phyloP scores from a whole-genome alignment of 78 protist species.

The Dictyostelium firmibasis region DNA sequence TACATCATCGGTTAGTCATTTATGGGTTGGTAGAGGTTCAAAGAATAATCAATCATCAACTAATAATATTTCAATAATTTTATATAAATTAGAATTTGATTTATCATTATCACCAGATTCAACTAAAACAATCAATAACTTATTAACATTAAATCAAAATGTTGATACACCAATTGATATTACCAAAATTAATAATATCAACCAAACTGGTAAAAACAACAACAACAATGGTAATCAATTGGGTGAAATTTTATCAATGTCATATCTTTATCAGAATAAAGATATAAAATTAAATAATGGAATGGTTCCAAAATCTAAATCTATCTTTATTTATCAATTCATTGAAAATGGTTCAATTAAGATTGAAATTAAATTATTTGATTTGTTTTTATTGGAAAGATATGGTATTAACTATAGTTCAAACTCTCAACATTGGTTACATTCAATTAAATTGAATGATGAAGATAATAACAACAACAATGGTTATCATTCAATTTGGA shows the following conservation, averaged over 20 bases:
- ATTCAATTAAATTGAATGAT: neutral
- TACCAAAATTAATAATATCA: neutral
- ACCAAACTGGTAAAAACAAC: neutral
- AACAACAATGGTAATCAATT: neutral
- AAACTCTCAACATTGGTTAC: neutral
- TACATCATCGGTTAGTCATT: neutral
- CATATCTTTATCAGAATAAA: conserved; percentile 4
- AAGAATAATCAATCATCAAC: neutral
- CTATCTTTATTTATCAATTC: conserved; percentile 15
- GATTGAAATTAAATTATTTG: conserved; percentile 21
- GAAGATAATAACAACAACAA: neutral
- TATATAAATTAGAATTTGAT: neutral
- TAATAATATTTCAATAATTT: neutral
- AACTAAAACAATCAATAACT: neutral
- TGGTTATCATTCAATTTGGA: conserved; percentile 20
- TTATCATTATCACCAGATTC: neutral
- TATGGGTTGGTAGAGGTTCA: conserved; percentile 73
- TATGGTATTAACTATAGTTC: neutral
- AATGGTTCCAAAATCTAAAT: conserved; percentile 16
- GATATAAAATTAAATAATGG: neutral
- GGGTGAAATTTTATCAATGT: neutral
- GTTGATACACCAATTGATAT: conserved; percentile 1
- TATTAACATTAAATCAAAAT: neutral
- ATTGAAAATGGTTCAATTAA: neutral
- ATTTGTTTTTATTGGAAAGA: conserved; percentile 22